These are phyloP conservation scores for Phialocephala subalpina DNA, from an alignment of 2,329 filamentous ascomycete species.

Conservation along the genomic window DNA sequence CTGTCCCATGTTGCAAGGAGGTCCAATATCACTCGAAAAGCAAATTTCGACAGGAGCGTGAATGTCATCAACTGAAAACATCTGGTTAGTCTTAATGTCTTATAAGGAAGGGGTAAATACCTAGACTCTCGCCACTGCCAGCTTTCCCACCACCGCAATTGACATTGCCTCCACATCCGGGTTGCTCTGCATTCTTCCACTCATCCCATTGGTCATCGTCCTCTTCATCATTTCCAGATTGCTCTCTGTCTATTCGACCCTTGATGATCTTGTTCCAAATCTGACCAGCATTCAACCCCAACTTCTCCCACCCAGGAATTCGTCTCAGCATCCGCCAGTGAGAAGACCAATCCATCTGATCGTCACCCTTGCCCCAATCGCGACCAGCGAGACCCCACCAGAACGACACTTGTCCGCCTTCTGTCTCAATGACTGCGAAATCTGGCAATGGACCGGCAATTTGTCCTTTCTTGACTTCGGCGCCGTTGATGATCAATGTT, in stretches of 20 bases:
- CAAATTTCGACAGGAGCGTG: background rate
- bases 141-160: background rate
- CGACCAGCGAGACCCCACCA: conserved; percentile 39
- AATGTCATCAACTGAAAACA: background rate
- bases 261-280: conserved; percentile 37
- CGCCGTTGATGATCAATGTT: conserved; percentile 39
- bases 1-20: conserved; percentile 8
- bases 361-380: conserved; percentile 20
- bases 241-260: conserved; percentile 35
- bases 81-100: background rate
- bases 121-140: background rate
- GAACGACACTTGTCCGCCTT: conserved; percentile 39
- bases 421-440: conserved; percentile 41
- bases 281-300: conserved; percentile 30
- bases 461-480: conserved; percentile 36
- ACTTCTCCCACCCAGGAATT: conserved; percentile 22
- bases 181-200: conserved; percentile 23
- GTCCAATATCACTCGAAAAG: background rate
- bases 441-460: conserved; percentile 42
- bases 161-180: background rate
- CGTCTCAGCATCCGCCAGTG: conserved; percentile 33
- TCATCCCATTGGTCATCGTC: conserved; percentile 33
- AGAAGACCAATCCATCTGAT: conserved; percentile 1
- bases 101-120: background rate
- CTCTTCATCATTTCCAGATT: conserved; percentile 25